Base-by-base conservation (phyloP, 192 early-diverging fungal genomes). In the Blastocladiella britannica region DNA sequence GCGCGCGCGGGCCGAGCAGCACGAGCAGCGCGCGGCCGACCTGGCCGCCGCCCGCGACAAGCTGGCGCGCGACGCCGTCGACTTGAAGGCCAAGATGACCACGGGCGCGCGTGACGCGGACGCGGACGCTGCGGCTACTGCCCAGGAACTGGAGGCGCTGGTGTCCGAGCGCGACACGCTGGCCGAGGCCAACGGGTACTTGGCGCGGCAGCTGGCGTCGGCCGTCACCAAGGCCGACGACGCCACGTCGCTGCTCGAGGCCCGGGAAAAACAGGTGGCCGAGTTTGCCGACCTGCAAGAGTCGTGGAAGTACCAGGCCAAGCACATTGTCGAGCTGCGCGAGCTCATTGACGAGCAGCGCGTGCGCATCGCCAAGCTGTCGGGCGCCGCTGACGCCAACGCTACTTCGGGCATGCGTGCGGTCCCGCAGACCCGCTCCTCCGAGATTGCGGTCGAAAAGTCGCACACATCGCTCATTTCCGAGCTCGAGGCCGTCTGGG, bases 141-240 rank as follows among this genome's bases (percentile, higher is more conserved):
- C 59, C 30, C 62, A 66, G 7, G 70, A 69, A 25, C 56, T 69
- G n/a, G 6, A 28, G 25, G 58, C 56, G 60, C 57, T 58, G n/a
- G 31, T 67, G 4, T 64, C 60, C 25, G 60, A 63, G 27, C 37
- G 37, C 15, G 37, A 47, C n/a, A 20, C 37, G 2, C 37, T 47
- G 37, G 12, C 37, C 37, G 37, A 47, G 37, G 37, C 37, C 9
- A 47, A 47, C 37, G 37, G 15, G 3, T 9, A 47, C 15, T 20
- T 47, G 15, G 37, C 37, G 0, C 12, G 15, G 15, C 12, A 47
- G 37, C 37, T 47, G 15, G 37, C 37, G 15, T 9, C 12, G 15
- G 37, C 37, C 1, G 15, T 47, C 37, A 47, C 37, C 3, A 47
- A 9, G 15, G 37, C n/a, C 37, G 37, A 47, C 37, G 37, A 47